phyloP scores from a whole-genome alignment of 2,329 filamentous ascomycete genomes.

The Cercospora beticola region DNA sequence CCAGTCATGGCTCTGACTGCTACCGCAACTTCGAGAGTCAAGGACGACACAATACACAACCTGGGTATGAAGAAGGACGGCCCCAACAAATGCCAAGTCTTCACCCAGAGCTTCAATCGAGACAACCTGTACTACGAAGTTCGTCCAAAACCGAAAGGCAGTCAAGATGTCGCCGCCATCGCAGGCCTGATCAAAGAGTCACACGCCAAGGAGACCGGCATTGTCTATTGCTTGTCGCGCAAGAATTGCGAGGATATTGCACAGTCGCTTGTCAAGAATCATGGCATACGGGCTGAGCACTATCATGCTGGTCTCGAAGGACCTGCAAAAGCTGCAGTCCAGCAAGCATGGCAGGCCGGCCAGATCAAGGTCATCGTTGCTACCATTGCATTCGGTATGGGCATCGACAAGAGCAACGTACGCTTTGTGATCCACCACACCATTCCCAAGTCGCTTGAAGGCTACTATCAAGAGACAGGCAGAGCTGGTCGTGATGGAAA shows the following conservation, averaged over 20 bases:
- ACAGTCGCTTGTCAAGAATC: constrained; percentile 58
- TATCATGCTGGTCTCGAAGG: constrained; percentile 81
- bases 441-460: constrained; percentile 91
- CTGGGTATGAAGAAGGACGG: constrained; percentile 66
- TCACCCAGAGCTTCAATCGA: constrained; percentile 94
- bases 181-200: constrained; percentile 67
- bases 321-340: constrained; percentile 67
- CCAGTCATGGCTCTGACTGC: constrained; percentile 94
- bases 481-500: constrained; percentile 90
- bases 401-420: constrained; percentile 97
- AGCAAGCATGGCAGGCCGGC: constrained; percentile 80
- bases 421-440: constrained; percentile 94
- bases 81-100: constrained; percentile 61
- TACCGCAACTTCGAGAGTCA: constrained; percentile 90
- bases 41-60: constrained; percentile 86
- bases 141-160: constrained; percentile 60
- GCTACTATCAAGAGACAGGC: constrained; percentile 97
- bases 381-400: constrained; percentile 98
- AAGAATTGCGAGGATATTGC: constrained; percentile 81
- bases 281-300: constrained; percentile 71
- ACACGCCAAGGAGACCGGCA: constrained; percentile 74
- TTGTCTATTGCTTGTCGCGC: constrained; percentile 88
- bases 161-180: constrained; percentile 55
- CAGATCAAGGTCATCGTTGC: constrained; percentile 77
- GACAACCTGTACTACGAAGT: constrained; percentile 92